phyloP scores from a whole-genome alignment of 2,329 filamentous ascomycete species.

The Tolypocladium endophyticum region DNA sequence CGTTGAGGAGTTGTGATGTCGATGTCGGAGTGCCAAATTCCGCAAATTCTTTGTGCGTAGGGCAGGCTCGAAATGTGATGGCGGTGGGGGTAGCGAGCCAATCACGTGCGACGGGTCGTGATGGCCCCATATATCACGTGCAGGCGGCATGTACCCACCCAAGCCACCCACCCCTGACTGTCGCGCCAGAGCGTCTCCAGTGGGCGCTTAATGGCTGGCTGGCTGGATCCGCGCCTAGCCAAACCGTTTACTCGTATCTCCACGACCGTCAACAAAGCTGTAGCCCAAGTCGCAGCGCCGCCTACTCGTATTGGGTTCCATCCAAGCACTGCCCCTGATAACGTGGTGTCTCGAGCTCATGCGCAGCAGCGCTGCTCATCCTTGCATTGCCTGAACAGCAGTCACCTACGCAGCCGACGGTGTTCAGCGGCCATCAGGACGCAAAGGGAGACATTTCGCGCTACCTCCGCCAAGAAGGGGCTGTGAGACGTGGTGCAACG shows the following conservation, averaged over 20 bases:
- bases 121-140: constrained; percentile 15
- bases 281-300: background rate
- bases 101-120: constrained; percentile 12
- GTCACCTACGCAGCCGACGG: background rate
- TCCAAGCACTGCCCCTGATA: constrained; percentile 7
- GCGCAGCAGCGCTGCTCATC: constrained; percentile 9
- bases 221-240: constrained; percentile 2
- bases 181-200: background rate
- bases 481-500: constrained; percentile 7
- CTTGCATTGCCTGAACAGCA: constrained; percentile 1
- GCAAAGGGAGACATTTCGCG: background rate
- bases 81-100: constrained; percentile 25
- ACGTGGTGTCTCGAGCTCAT: constrained; percentile 7
- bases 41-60: constrained; percentile 33
- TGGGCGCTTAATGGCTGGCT: background rate
- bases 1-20: constrained; percentile 27
- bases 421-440: background rate
- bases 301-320: constrained; percentile 12
- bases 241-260: background rate
- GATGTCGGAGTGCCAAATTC: constrained; percentile 24
- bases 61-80: constrained; percentile 24
- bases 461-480: constrained; percentile 6
- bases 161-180: constrained; percentile 3
- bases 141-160: constrained; percentile 1
- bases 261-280: background rate